Percentiles rank a stretch among this genome's conserved stretches.
Evolutionary conservation across 2,329 filamentous ascomycete genomes (phyloP).

Genomic region (Dactylellina sp.): DNA sequence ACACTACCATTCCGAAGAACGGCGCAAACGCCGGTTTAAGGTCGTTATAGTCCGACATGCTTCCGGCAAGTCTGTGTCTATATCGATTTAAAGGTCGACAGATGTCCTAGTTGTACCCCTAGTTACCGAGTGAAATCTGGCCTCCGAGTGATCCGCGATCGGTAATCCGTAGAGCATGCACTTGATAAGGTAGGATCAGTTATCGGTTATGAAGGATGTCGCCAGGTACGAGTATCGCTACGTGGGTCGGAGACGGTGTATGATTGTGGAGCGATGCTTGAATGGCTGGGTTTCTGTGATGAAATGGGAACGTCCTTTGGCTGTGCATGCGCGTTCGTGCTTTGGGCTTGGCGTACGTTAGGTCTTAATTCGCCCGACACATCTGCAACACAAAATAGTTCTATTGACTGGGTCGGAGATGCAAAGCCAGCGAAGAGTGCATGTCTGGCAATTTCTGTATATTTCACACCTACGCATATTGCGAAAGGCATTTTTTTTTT

Average conservation of each 20-base stretch:
- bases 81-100: no score
- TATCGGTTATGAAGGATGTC: not conserved
- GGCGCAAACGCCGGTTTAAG: slow-evolving; percentile 54
- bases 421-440: no score
- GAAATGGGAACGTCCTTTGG: slow-evolving; percentile 25
- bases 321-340: not conserved
- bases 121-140: not conserved
- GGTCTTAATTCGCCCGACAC: not conserved
- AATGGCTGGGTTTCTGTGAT: slow-evolving; percentile 30
- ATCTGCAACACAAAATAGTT: not conserved
- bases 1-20: slow-evolving; percentile 54
- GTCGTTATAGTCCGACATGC: slow-evolving; percentile 46
- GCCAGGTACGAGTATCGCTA: not conserved
- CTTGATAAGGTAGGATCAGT: not conserved
- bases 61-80: not conserved
- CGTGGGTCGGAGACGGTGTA: not conserved
- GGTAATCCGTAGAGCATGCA: not conserved
- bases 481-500: no score
- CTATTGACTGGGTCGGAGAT: not conserved
- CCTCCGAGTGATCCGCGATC: not conserved
- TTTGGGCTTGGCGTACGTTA: slow-evolving; percentile 9
- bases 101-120: not conserved
- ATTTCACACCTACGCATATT: no score
- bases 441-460: no score
- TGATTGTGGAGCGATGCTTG: not conserved